Conservation (phyloP, 768 basidiomycete genomes). For the Serendipita indica region DNA sequence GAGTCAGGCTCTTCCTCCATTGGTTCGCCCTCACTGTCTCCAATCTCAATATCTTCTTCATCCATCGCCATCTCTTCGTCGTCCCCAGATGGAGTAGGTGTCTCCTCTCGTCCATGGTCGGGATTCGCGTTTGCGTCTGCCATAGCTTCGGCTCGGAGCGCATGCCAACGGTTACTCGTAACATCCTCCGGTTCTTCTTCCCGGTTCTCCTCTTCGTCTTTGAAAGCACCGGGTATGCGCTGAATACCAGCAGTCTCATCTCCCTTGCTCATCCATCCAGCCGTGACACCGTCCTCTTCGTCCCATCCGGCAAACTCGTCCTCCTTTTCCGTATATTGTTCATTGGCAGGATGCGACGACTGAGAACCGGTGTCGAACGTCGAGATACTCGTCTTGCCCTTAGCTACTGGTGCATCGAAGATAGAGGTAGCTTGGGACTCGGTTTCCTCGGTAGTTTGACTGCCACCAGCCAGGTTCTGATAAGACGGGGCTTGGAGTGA, state of each 20-base stretch:
- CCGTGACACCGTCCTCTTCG: not conserved
- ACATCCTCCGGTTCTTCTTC: not conserved
- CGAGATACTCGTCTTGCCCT: not conserved
- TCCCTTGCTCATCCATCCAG: not conserved
- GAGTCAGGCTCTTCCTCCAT: conserved; percentile 29
- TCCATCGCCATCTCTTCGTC: conserved; percentile 19
- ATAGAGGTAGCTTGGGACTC: not conserved
- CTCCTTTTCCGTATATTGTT: not conserved
- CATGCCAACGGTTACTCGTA: not conserved
- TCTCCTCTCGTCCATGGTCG: conserved; percentile 14
- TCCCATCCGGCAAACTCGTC: not conserved
- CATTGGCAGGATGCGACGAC: not conserved
- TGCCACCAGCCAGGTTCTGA: not conserved
- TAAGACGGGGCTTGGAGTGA: not conserved
- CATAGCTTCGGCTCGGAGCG: not conserved
- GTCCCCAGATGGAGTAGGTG: conserved; percentile 12
- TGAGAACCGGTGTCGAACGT: not conserved
- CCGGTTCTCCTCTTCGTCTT: not conserved
- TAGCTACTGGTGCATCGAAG: not conserved
- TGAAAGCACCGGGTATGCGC: not conserved
- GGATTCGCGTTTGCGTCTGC: not conserved
- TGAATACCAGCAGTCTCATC: not conserved
- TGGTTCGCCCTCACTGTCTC: conserved; percentile 23
- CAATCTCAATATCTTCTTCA: conserved; percentile 27
- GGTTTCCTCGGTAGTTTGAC: not conserved